Percentiles rank a stretch among this genome's conserved stretches.
phyloP scores from a whole-genome alignment of 257 asterid species.

The Solanum clarkiae region DNA sequence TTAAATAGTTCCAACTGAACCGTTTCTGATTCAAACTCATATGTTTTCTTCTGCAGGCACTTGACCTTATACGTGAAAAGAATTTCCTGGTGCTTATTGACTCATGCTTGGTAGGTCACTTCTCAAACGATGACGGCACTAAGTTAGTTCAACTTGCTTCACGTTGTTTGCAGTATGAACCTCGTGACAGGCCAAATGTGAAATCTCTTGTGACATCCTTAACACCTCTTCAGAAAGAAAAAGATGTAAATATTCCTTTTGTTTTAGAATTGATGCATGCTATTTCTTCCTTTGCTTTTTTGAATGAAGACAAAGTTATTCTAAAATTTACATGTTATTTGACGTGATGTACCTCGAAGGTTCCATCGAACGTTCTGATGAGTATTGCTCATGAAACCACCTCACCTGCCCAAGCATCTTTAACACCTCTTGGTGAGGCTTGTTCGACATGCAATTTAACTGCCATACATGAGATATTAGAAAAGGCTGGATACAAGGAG shows the following conservation, averaged over 20 bases:
- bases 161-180: conserved; percentile 31
- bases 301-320: neutral
- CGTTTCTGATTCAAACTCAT: neutral
- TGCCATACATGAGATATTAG: conserved; percentile 31
- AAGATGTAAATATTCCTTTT: conserved; percentile 10
- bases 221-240: conserved; percentile 25
- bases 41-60: conserved; percentile 19
- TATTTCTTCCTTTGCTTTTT: neutral
- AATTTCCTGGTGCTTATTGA: conserved; percentile 29
- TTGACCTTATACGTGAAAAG: conserved; percentile 37
- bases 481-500: conserved; percentile 37
- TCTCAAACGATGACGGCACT: conserved; percentile 30
- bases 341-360: conserved; percentile 12
- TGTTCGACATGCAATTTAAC: conserved; percentile 29
- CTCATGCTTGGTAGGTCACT: conserved; percentile 36
- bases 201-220: conserved; percentile 26
- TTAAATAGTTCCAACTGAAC: neutral
- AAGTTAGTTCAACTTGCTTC: conserved; percentile 28
- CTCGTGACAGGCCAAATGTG: conserved; percentile 36
- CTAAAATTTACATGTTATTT: neutral
- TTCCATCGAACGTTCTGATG: conserved; percentile 27
- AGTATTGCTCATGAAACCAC: conserved; percentile 20
- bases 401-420: conserved; percentile 5
- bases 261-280: neutral
- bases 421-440: conserved; percentile 41